These are phyloP conservation scores for Ceratobasidium sp. DNA, from an alignment of 1,284 basidiomycete species.

Conservation along the genomic window DNA sequence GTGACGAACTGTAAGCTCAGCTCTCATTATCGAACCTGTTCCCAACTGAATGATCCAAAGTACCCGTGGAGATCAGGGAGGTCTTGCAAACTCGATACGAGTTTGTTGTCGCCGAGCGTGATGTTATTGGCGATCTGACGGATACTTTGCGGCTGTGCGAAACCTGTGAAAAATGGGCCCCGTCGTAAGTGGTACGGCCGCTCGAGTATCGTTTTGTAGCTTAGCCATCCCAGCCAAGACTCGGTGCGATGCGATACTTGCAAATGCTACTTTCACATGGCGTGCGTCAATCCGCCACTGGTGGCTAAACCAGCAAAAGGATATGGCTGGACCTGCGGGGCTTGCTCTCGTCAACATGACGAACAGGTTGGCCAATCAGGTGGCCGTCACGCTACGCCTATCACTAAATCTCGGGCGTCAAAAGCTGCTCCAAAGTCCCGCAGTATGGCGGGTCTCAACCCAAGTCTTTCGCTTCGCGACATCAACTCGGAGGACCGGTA, in stretches of 20 bases:
- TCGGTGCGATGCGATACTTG: conserved; percentile 94
- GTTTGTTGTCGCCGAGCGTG: conserved; percentile 93
- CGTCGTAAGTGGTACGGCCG: conserved; percentile 62
- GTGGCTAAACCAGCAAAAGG: conserved; percentile 94
- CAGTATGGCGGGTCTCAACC: conserved; percentile 18
- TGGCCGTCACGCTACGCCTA: conserved; percentile 48
- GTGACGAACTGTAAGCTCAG: conserved; percentile 82
- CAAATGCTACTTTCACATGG: conserved; percentile 95
- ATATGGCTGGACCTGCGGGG: conserved; percentile 97
- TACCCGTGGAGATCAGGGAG: conserved; percentile 79
- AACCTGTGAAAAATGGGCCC: conserved; percentile 86
- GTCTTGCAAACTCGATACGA: conserved; percentile 85
- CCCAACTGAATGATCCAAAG: conserved; percentile 51
- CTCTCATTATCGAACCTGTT: neutral
- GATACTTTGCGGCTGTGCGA: conserved; percentile 86
- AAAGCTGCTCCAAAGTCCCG: conserved; percentile 41
- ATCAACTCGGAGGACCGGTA: conserved; percentile 68
- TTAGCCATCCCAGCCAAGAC: conserved; percentile 64
- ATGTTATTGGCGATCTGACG: conserved; percentile 88
- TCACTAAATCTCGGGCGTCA: conserved; percentile 53
- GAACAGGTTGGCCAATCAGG: conserved; percentile 72
- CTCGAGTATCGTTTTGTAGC: conserved; percentile 19
- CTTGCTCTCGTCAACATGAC: conserved; percentile 87
- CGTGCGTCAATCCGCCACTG: conserved; percentile 92
- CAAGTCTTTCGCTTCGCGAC: neutral